Evolutionary conservation across 306 rosid genomes (phyloP).

Genomic region (Alnus rubra): DNA sequence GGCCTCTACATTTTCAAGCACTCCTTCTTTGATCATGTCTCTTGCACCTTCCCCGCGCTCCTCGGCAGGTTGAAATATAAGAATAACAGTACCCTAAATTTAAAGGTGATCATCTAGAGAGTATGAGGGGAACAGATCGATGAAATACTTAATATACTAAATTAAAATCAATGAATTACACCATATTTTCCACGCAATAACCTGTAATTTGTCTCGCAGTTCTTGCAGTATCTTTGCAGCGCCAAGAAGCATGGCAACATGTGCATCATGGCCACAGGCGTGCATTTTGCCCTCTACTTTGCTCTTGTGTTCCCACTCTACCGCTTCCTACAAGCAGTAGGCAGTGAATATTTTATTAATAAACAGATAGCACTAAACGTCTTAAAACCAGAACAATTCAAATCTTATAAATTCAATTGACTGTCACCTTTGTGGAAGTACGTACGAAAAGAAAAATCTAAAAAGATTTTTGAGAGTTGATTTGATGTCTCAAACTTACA

Average conservation of each 20-base stretch:
- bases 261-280: conserved; percentile 94
- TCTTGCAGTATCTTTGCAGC: conserved; percentile 78
- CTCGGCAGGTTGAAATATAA: conserved; percentile 92
- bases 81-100: conserved; percentile 70
- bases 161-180: conserved; percentile 11
- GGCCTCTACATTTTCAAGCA: conserved; percentile 77
- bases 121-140: background rate
- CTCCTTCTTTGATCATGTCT: conserved; percentile 71
- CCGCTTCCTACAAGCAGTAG: conserved; percentile 51
- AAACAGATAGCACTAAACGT: no score
- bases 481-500: no score
- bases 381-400: no score
- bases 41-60: conserved; percentile 78
- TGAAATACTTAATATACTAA: background rate
- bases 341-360: background rate
- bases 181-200: conserved; percentile 14
- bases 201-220: conserved; percentile 58
- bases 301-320: conserved; percentile 92
- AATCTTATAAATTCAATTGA: no score
- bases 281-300: conserved; percentile 84
- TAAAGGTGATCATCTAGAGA: background rate
- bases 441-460: no score
- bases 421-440: no score
- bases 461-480: no score
- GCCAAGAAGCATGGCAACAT: conserved; percentile 87